Conservation (phyloP, 176 grass and related monocot genomes). For the Aegilops longissima region DNA sequence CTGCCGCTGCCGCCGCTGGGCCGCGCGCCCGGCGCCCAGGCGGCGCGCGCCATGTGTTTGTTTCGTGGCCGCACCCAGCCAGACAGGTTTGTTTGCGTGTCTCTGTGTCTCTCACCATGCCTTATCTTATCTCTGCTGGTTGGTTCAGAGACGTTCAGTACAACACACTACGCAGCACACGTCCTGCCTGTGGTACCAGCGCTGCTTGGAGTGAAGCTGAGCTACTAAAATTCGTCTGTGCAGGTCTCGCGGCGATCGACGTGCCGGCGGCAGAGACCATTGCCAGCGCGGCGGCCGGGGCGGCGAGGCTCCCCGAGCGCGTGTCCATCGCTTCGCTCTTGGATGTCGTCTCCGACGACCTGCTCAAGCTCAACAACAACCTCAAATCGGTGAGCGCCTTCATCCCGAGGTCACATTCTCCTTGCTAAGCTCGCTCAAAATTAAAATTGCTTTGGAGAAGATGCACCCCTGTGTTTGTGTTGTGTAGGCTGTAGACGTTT, state of each 20-base stretch:
- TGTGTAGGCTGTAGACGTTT: neutral
- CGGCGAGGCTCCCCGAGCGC: constrained; percentile 15
- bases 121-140: neutral
- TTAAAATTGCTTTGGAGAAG: neutral
- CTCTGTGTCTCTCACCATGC: neutral
- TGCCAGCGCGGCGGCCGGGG: neutral
- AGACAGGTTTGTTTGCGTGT: constrained; percentile 54
- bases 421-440: neutral
- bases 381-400: constrained; percentile 78
- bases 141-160: neutral
- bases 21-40: constrained; percentile 27
- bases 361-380: constrained; percentile 84
- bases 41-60: constrained; percentile 69
- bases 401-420: neutral
- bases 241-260: constrained; percentile 45
- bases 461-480: neutral
- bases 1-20: constrained; percentile 21
- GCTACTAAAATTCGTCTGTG: neutral
- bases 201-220: constrained; percentile 6
- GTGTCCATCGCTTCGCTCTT: constrained; percentile 63
- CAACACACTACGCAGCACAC: neutral
- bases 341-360: constrained; percentile 72
- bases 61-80: constrained; percentile 52
- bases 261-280: neutral
- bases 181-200: neutral